Conservation (phyloP, 371 early-diverging fungal genomes). For the Basidiobolus meristosporus region DNA sequence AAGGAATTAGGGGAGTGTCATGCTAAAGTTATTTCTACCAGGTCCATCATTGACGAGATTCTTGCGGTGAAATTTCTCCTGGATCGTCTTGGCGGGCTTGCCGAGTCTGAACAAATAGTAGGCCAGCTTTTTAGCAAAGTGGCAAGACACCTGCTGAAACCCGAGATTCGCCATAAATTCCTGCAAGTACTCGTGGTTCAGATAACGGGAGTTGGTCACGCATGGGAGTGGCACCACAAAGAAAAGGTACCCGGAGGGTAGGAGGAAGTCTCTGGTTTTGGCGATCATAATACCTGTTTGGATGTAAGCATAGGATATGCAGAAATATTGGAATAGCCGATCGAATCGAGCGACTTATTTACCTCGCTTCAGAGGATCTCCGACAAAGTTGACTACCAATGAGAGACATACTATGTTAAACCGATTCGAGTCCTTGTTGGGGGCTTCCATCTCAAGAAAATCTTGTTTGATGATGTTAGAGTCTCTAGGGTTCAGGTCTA, state of each 20-base stretch:
- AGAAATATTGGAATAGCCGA: not conserved
- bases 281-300: slow-evolving; percentile 19
- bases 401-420: slow-evolving; percentile 72
- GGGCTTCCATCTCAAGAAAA: slow-evolving; percentile 45
- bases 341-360: slow-evolving; percentile 3
- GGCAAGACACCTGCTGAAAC: slow-evolving; percentile 28
- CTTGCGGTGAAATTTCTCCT: too few relatives aligned
- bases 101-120: slow-evolving; percentile 38
- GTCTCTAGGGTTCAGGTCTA: slow-evolving; percentile 76
- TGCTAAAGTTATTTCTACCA: too few relatives aligned
- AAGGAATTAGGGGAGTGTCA: too few relatives aligned
- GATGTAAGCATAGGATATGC: not conserved
- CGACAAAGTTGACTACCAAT: slow-evolving; percentile 80
- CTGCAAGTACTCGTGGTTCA: slow-evolving; percentile 46
- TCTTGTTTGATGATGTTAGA: slow-evolving; percentile 50
- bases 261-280: slow-evolving; percentile 19
- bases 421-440: slow-evolving; percentile 7
- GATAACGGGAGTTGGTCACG: slow-evolving; percentile 65
- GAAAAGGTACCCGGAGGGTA: slow-evolving; percentile 34
- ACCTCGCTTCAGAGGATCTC: slow-evolving; percentile 56
- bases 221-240: slow-evolving; percentile 71
- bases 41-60: too few relatives aligned
- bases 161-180: slow-evolving; percentile 37
- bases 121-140: slow-evolving; percentile 52
- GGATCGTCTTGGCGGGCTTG: too few relatives aligned